These are phyloP conservation scores for Lachancea fermentati DNA, from an alignment of 805 yeast genomes.

Conservation along the genomic window DNA sequence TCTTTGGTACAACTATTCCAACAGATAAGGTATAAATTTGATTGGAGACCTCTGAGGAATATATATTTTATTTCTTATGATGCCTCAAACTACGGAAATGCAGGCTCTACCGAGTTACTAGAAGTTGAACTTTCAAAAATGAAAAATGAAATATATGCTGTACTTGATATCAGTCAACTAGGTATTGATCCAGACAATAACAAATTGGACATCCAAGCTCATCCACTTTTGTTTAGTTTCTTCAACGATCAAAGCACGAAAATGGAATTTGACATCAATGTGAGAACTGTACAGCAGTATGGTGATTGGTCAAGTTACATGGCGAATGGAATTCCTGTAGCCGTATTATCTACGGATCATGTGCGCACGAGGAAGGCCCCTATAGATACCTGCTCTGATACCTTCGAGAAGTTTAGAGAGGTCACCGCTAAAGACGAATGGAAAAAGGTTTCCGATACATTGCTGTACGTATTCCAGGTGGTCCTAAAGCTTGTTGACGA, in stretches of 20 bases:
- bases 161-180: conserved; percentile 58
- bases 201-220: conserved; percentile 48
- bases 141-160: conserved; percentile 56
- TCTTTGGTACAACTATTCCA: conserved; percentile 68
- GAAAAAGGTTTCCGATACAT: conserved; percentile 49
- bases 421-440: conserved; percentile 49
- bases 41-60: conserved; percentile 81
- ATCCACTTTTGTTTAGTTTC: conserved; percentile 55
- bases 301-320: conserved; percentile 70
- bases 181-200: conserved; percentile 48
- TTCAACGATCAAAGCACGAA: conserved; percentile 34
- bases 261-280: conserved; percentile 22
- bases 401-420: conserved; percentile 48
- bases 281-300: conserved; percentile 33
- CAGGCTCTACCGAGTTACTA: conserved; percentile 79
- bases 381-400: conserved; percentile 62
- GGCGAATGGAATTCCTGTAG: conserved; percentile 46
- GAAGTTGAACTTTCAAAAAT: conserved; percentile 51
- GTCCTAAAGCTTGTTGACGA: conserved; percentile 60
- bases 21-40: conserved; percentile 51
- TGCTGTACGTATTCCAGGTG: conserved; percentile 48
- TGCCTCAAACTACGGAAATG: conserved; percentile 71
- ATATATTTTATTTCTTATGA: conserved; percentile 82
- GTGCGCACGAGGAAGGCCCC: conserved; percentile 39
- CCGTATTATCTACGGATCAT: conserved; percentile 21